Evolutionary conservation across 345 rosid species (phyloP).

Genomic region (Lenwebbia sp.): DNA sequence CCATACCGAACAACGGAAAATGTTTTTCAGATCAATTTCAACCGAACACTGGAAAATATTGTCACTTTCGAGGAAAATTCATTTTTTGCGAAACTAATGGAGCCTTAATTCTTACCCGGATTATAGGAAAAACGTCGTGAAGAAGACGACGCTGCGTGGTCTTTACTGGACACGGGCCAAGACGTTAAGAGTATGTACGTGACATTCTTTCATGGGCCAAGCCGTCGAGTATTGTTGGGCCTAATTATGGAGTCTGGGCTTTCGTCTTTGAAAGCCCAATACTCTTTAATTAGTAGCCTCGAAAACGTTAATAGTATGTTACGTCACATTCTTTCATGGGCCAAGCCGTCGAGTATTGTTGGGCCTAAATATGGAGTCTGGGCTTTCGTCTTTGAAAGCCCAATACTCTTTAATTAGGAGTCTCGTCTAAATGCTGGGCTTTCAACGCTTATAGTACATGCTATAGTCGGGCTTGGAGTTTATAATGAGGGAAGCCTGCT

Average conservation of each 20-base stretch:
- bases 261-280: neutral
- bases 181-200: neutral
- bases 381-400: neutral
- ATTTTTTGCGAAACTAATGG: no score
- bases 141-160: neutral
- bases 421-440: neutral
- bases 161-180: no score
- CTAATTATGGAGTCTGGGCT: neutral
- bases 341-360: neutral
- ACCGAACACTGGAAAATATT: no score
- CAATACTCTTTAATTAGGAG: neutral
- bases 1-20: no score
- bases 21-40: no score
- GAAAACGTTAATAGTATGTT: neutral
- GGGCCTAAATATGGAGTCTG: neutral
- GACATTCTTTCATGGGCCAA: neutral
- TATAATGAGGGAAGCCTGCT: neutral
- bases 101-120: neutral
- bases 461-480: neutral
- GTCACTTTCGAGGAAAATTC: no score
- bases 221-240: neutral
- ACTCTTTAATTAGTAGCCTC: no score
- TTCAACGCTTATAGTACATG: neutral
- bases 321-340: neutral
- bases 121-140: neutral